Evolutionary conservation across 2,329 filamentous ascomycete genomes (phyloP).

Genomic region (Colletotrichum tamarilloi): DNA sequence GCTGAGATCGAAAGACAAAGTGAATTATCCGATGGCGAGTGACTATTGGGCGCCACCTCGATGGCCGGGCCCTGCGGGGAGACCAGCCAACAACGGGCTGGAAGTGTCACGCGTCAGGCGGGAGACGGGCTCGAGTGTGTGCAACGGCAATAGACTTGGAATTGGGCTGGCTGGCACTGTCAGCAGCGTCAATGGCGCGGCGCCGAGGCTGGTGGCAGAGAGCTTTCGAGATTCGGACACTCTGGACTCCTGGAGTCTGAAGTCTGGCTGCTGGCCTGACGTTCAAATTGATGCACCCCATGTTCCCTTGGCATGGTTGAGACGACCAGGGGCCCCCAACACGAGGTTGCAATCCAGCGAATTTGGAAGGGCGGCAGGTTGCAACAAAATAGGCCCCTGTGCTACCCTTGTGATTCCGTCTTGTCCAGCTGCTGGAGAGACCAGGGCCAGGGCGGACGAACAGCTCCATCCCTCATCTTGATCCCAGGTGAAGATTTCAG

Average conservation of each 20-base stretch:
- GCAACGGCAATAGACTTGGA: background rate
- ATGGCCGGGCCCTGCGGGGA: conserved; percentile 16
- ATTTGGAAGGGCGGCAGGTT: conserved; percentile 8
- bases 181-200: background rate
- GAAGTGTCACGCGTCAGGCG: conserved; percentile 19
- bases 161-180: conserved; percentile 3
- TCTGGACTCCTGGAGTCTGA: background rate
- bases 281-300: conserved; percentile 23
- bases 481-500: background rate
- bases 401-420: conserved; percentile 21
- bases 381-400: conserved; percentile 12
- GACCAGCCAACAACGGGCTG: conserved; percentile 6
- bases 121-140: conserved; percentile 3
- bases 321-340: conserved; percentile 22
- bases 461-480: conserved; percentile 29
- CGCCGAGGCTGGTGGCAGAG: conserved; percentile 15
- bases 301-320: conserved; percentile 16
- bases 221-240: background rate
- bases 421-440: conserved; percentile 5
- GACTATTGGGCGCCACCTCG: conserved; percentile 29
- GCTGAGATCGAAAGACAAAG: conserved; percentile 26
- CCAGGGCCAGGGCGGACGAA: conserved; percentile 11
- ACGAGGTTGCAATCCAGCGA: conserved; percentile 29
- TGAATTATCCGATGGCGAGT: conserved; percentile 29
- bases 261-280: conserved; percentile 10